A percentile compares a stretch with the other conserved stretches of the same genome.
Conservation (phyloP, 768 basidiomycete species). For the Suillus luteus region DNA sequence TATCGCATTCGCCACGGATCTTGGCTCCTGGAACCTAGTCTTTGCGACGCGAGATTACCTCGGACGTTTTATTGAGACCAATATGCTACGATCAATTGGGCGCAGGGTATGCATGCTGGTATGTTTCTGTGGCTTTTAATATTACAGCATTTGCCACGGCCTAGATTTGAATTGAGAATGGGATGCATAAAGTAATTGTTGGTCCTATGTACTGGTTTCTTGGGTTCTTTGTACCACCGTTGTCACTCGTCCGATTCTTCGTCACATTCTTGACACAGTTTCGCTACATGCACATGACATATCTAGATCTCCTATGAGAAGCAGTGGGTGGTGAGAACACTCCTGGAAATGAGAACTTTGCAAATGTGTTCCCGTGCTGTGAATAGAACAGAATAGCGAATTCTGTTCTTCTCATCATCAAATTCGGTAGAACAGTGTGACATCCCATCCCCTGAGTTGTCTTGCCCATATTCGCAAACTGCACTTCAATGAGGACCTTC, state of each 20-base stretch:
- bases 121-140: too few relatives aligned
- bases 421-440: neutral
- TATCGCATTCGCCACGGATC: neutral
- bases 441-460: neutral
- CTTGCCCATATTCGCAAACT: neutral
- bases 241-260: neutral
- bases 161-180: neutral
- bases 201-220: neutral
- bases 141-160: neutral
- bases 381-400: neutral
- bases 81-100: neutral
- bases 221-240: slow-evolving; percentile 1
- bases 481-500: neutral
- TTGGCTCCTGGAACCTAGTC: neutral
- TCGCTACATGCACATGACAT: neutral
- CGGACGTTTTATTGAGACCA: neutral
- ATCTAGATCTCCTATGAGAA: neutral
- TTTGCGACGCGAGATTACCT: neutral
- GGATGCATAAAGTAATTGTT: neutral
- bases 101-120: neutral
- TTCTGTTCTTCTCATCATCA: neutral
- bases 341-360: neutral
- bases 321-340: neutral
- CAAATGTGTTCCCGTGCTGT: neutral
- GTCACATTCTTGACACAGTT: neutral